Conservation (phyloP, 352 stramenopile species). For the Sclerospora graminicola region DNA sequence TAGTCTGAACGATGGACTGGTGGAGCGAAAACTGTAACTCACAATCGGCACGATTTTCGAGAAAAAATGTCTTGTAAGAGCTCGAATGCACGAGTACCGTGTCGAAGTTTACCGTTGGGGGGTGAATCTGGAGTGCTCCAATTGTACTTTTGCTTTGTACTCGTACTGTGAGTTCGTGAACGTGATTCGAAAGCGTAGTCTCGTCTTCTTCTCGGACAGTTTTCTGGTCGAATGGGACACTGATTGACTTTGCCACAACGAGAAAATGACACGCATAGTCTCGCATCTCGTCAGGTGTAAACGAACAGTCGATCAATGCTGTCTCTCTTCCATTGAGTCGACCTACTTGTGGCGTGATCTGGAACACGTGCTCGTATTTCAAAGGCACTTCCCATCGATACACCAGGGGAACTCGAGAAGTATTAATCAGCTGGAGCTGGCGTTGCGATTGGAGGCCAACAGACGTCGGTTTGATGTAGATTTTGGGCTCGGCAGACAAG, state of each 20-base stretch:
- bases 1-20: slow-evolving; percentile 19
- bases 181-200: no score
- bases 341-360: slow-evolving; percentile 49
- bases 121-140: slow-evolving; percentile 58
- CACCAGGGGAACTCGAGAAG: slow-evolving; percentile 78
- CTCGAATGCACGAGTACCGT: slow-evolving; percentile 84
- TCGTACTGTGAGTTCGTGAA: no score
- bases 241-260: slow-evolving; percentile 63
- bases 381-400: slow-evolving; percentile 68
- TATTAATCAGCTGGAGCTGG: slow-evolving; percentile 57
- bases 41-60: slow-evolving; percentile 76
- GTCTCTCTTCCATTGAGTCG: no score
- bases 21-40: slow-evolving; percentile 52
- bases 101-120: slow-evolving; percentile 59
- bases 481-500: slow-evolving; percentile 17
- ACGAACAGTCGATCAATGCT: no score
- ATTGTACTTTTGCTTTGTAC: slow-evolving; percentile 63
- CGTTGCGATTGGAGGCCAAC: slow-evolving; percentile 56
- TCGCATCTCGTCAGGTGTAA: no score
- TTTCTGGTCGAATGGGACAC: slow-evolving; percentile 34
- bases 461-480: slow-evolving; percentile 82
- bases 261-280: slow-evolving; percentile 63
- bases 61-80: slow-evolving; percentile 42
- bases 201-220: no score
- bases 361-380: slow-evolving; percentile 49